These are phyloP conservation scores for Oenanthe javanica DNA, from an alignment of 140 eudicot genomes.

Conservation along the genomic window DNA sequence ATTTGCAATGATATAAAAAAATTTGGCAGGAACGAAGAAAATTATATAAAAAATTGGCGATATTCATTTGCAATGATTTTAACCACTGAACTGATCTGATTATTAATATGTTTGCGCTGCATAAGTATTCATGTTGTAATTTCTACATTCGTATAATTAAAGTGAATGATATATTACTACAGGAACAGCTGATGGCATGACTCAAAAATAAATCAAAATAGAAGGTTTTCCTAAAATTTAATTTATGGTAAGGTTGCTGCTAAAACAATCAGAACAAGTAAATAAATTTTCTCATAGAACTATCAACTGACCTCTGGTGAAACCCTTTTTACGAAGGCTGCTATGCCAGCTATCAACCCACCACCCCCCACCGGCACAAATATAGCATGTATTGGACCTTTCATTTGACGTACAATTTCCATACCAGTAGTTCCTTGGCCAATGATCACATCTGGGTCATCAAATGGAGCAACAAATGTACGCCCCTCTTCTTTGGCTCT, in stretches of 20 bases:
- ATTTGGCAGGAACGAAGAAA: not conserved
- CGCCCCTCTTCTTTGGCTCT: constrained; percentile 58
- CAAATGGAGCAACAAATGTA: constrained; percentile 78
- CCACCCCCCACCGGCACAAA: constrained; percentile 94
- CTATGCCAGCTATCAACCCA: constrained; percentile 82
- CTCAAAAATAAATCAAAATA: not conserved
- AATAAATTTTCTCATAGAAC: not conserved
- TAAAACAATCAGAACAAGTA: not conserved
- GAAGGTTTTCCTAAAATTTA: not conserved
- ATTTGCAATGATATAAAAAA: too few species aligned
- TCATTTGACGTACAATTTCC: constrained; percentile 66
- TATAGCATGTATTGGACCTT: constrained; percentile 75
- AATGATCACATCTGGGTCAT: constrained; percentile 66
- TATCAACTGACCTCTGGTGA: constrained; percentile 42
- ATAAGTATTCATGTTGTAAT: not conserved
- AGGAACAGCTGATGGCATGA: constrained; percentile 1
- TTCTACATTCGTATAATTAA: not conserved
- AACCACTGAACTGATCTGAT: not conserved
- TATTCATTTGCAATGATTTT: not conserved
- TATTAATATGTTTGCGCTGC: too few species aligned
- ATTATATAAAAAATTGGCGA: not conserved
- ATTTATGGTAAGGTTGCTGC: not conserved
- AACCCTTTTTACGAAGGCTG: constrained; percentile 70
- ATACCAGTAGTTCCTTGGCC: constrained; percentile 82
- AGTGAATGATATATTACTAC: not conserved